Base-by-base conservation (phyloP, 345 rosid genomes). In the Capsella bursapastoris region DNA sequence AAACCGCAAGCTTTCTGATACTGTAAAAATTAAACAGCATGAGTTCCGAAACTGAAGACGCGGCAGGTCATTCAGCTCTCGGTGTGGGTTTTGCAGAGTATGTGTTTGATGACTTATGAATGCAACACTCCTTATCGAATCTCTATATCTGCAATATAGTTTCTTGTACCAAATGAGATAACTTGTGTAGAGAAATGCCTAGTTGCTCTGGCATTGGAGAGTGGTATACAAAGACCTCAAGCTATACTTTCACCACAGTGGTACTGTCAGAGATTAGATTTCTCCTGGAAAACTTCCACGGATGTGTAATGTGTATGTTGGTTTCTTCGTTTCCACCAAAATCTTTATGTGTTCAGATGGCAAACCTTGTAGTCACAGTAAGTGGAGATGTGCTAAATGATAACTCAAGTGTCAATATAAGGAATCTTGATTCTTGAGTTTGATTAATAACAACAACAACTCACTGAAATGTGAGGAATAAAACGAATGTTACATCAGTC, bases 391-490 rank as follows among this genome's bases (percentile, higher is more conserved):
- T 53, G 15, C 8, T 53, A 27, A 25, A 51, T 51, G 14, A 9
- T 51, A 13, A 25, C 14, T 22, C 14, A 51, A 22, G 31, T 10
- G 5, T 51, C 34, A 12, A 53, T 14, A 29, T 1, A 29, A 55
- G 29, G 47, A 59, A 37, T 37, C 64, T 37, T 14, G 38, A 59
- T 37, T 37, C 64, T 37, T n/a, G 38, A 18, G 9, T 25, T 64
- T 64, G 57, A 16, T 64, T 49, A 10, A 3, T 28, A n/a, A 4
- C 11, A 31, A 35, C 14, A 18, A 50, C 70, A 68, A 53, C 27
- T 53, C 72, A 67, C 50, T 67, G 28, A 43, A 68, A 28, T 11
- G 62, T 27, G 51, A 53, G 72, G 50, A 10, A 40, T 0, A 53
- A 27, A 40, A 13, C 3, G 12, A 40, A 25, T 64, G 56, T 64